Percentiles rank a stretch among this genome's conserved stretches.
Conservation (phyloP, 2,329 filamentous ascomycete genomes). For the Orbilia oligospora region DNA sequence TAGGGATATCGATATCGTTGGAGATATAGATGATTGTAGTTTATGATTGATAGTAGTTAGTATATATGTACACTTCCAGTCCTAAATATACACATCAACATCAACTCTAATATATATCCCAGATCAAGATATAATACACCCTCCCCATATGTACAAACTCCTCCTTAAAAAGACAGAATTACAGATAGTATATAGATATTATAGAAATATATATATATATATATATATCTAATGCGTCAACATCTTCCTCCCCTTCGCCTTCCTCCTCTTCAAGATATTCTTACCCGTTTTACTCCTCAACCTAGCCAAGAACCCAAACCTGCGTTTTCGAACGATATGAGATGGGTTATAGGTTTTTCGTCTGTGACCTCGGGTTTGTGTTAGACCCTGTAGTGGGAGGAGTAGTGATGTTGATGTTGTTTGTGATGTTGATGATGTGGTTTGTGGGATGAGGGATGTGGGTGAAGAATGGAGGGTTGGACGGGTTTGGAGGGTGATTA, state of each 20-base stretch:
- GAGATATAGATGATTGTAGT: too few relatives aligned
- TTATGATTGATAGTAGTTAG: too few relatives aligned
- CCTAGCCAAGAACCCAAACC: slow-evolving; percentile 73
- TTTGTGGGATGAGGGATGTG: slow-evolving; percentile 21
- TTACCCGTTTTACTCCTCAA: slow-evolving; percentile 71
- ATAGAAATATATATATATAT: background rate
- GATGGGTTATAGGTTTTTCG: slow-evolving; percentile 59
- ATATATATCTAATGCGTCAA: slow-evolving; percentile 39
- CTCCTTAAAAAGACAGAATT: too few relatives aligned
- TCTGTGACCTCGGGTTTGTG: slow-evolving; percentile 42
- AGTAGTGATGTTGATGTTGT: background rate
- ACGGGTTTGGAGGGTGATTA: background rate
- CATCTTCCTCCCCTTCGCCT: slow-evolving; percentile 70
- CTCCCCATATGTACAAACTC: too few relatives aligned
- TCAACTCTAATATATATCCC: too few relatives aligned
- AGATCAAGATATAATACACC: too few relatives aligned
- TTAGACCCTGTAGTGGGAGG: background rate
- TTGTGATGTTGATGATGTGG: background rate
- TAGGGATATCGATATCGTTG: too few relatives aligned
- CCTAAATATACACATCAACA: too few relatives aligned
- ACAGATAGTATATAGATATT: too few relatives aligned
- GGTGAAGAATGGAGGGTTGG: background rate
- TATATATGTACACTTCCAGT: too few relatives aligned
- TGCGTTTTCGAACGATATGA: slow-evolving; percentile 72
- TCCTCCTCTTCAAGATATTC: slow-evolving; percentile 72